phyloP scores from a whole-genome alignment of 495 filamentous ascomycete genomes.

The Xylaria intraflava region DNA sequence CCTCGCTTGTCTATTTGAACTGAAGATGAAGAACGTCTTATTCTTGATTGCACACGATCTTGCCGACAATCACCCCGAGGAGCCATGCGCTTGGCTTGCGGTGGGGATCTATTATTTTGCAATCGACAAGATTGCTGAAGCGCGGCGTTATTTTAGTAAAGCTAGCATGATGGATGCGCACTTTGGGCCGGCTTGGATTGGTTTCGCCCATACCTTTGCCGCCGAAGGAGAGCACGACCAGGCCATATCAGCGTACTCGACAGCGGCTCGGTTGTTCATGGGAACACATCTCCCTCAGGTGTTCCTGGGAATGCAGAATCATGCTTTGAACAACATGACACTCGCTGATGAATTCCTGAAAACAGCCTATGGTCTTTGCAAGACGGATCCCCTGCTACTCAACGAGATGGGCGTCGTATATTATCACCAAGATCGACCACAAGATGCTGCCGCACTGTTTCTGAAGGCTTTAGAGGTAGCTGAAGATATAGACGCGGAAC shows the following conservation, averaged over 20 bases:
- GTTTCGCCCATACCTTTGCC: slow-evolving; percentile 99
- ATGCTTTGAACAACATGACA: slow-evolving; percentile 89
- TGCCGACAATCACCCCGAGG: slow-evolving; percentile 84
- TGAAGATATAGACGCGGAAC: slow-evolving; percentile 70
- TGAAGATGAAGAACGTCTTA: slow-evolving; percentile 74
- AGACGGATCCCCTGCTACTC: slow-evolving; percentile 78
- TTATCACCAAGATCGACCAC: slow-evolving; percentile 80
- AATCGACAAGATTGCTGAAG: slow-evolving; percentile 84
- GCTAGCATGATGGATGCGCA: slow-evolving; percentile 95
- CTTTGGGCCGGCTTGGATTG: slow-evolving; percentile 97
- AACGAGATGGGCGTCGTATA: slow-evolving; percentile 94
- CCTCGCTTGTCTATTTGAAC: slow-evolving; percentile 85
- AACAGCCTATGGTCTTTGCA: slow-evolving; percentile 70
- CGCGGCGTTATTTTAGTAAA: slow-evolving; percentile 93
- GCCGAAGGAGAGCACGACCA: slow-evolving; percentile 99
- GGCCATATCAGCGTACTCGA: slow-evolving; percentile 95
- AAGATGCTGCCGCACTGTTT: slow-evolving; percentile 68
- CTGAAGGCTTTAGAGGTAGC: slow-evolving; percentile 66
- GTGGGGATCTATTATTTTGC: slow-evolving; percentile 93
- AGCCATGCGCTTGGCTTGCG: slow-evolving; percentile 85
- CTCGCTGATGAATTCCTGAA: slow-evolving; percentile 93
- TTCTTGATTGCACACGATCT: slow-evolving; percentile 94
- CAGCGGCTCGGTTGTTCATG: slow-evolving; percentile 90
- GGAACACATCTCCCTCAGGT: slow-evolving; percentile 94
- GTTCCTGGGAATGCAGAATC: slow-evolving; percentile 97